These are phyloP conservation scores for Salix dunnii DNA, from an alignment of 345 rosid species.

Conservation along the genomic window DNA sequence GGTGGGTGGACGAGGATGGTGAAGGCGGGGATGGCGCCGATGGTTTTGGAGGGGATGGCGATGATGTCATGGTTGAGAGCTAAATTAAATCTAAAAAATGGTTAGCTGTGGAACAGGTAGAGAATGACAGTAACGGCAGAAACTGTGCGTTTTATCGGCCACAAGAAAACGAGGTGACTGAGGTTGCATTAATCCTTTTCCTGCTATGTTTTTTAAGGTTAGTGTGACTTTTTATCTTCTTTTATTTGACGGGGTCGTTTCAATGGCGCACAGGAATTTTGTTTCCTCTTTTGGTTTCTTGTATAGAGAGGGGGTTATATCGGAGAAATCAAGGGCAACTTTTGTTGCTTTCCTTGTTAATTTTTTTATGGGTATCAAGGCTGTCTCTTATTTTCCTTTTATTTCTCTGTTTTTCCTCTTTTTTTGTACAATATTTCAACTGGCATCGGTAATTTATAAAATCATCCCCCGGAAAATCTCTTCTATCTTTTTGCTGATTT, in stretches of 20 bases:
- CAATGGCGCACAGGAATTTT: conserved; percentile 19
- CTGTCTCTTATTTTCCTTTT: neutral
- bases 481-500: neutral
- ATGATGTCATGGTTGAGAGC: conserved; percentile 37
- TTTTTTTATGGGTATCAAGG: neutral
- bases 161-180: neutral
- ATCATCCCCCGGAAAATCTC: conserved; percentile 6
- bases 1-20: conserved; percentile 55
- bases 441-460: conserved; percentile 15
- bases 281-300: conserved; percentile 16
- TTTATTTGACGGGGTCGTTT: conserved; percentile 5
- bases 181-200: neutral
- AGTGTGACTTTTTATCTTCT: neutral
- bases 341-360: neutral
- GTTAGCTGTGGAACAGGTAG: neutral
- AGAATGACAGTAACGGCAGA: conserved; percentile 9
- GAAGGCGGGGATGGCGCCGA: conserved; percentile 34
- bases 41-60: conserved; percentile 22
- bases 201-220: conserved; percentile 24
- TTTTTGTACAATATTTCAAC: conserved; percentile 7
- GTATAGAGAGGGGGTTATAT: conserved; percentile 29
- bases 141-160: neutral
- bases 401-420: neutral
- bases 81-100: neutral
- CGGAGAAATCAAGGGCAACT: conserved; percentile 13